These are phyloP conservation scores for Juncus effusus DNA, from an alignment of 176 grass and related monocot genomes.

Conservation along the genomic window DNA sequence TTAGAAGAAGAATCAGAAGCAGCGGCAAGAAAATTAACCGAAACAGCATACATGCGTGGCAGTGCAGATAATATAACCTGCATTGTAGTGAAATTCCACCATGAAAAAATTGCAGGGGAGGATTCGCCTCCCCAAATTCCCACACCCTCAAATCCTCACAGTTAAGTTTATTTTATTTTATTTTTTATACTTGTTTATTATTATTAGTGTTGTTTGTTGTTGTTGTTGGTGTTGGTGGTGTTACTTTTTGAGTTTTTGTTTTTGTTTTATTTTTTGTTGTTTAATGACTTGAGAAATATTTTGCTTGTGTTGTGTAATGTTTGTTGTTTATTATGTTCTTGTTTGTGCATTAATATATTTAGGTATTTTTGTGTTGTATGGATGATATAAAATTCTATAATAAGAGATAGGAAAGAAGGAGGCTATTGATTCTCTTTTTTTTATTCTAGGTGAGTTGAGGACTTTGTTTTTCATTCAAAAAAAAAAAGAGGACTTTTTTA, in stretches of 20 bases:
- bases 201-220: slow-evolving; percentile 9
- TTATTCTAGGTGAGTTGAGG: no score
- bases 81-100: slow-evolving; percentile 65
- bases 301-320: slow-evolving; percentile 12
- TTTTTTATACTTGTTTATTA: slow-evolving; percentile 7
- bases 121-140: slow-evolving; percentile 23
- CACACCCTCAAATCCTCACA: slow-evolving; percentile 31
- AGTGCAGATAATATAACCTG: slow-evolving; percentile 83
- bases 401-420: no score
- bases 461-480: no score
- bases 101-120: slow-evolving; percentile 39
- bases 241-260: neutral
- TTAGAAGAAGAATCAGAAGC: slow-evolving; percentile 52
- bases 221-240: neutral
- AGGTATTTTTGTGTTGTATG: neutral
- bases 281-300: slow-evolving; percentile 33
- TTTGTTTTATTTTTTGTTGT: slow-evolving; percentile 26
- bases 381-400: no score
- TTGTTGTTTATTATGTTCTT: no score
- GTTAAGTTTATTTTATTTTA: slow-evolving; percentile 27
- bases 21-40: slow-evolving; percentile 67
- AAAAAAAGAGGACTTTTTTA: no score
- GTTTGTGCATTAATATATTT: neutral
- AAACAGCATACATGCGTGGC: slow-evolving; percentile 48
- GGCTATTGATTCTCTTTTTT: no score